These are phyloP conservation scores for Xerocomellus amylosporus DNA, from an alignment of 768 basidiomycete genomes.

Conservation along the genomic window DNA sequence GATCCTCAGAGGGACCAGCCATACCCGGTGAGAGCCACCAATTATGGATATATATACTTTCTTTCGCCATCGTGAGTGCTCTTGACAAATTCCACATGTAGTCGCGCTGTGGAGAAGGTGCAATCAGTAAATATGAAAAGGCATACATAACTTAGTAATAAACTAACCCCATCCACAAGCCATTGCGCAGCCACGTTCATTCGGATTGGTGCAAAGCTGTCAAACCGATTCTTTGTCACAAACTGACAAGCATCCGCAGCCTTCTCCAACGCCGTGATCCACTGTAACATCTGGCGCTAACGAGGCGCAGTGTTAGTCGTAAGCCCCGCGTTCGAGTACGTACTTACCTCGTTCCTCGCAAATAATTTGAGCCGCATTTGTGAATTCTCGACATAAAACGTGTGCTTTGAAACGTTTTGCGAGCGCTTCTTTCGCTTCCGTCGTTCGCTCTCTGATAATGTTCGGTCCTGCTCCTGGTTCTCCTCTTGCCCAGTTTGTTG, in stretches of 20 bases:
- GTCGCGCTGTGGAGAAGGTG: slow-evolving; percentile 62
- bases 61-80: slow-evolving; percentile 85
- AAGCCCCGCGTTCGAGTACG: background rate
- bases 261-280: slow-evolving; percentile 88
- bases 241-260: slow-evolving; percentile 76
- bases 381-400: slow-evolving; percentile 89
- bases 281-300: slow-evolving; percentile 94
- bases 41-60: slow-evolving; percentile 92
- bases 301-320: slow-evolving; percentile 2
- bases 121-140: background rate
- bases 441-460: slow-evolving; percentile 34
- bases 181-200: slow-evolving; percentile 94
- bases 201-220: slow-evolving; percentile 90
- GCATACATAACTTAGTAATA: background rate
- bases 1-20: background rate
- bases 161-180: slow-evolving; percentile 92
- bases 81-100: slow-evolving; percentile 98
- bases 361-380: slow-evolving; percentile 85
- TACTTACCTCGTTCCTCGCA: slow-evolving; percentile 76
- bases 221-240: slow-evolving; percentile 80
- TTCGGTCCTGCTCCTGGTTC: slow-evolving; percentile 19
- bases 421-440: slow-evolving; percentile 47
- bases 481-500: slow-evolving; percentile 17
- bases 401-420: slow-evolving; percentile 83
- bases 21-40: slow-evolving; percentile 95